Base-by-base conservation (phyloP, 164 flowering plant species). In the Vitis cinerea region DNA sequence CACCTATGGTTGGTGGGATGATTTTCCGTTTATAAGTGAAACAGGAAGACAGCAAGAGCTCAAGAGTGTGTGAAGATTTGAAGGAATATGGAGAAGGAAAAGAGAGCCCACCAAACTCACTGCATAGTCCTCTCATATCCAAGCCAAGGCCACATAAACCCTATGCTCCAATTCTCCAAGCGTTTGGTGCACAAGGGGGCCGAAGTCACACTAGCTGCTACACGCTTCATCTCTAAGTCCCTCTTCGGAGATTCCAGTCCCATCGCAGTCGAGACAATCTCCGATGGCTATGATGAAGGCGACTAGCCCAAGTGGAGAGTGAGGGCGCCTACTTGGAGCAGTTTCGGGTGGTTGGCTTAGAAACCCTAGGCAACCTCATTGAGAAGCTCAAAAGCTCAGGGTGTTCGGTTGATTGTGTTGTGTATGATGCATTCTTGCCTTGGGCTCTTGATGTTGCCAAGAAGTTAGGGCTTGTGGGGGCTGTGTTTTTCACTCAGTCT, bases 371-470 rank as follows among this genome's bases (percentile, higher is more conserved):
- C 2, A n/a, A 61, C 8, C 62, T 79, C 10, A 50, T 79, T 50
- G 16, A 58, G 37, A 69, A 59, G 60, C 65, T 70, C 47, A 13
- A 14, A 5, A 29, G 3, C 8, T 31, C 70, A 3, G 77, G 67
- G 10, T 3, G 48, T 52, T 77, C 72, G 17, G 71, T 81, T 19
- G 52, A 62, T 19, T 61, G 58, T 6, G 8, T 83, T 7, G 50
- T 81, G 8, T 81, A 76, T 52, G 82, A 81, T 49, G 75, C 70
- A 0, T 77, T 78, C 47, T 3, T 77, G 50, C 72, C 79, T 19
- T 83, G 84, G 84, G 83, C 64, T 4, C 70, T 83, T 9, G 81
- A 78, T 51, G 76, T 79, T 0, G 84, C 80, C 8, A 75, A 71
- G 47, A 11, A 69, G 58, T 65, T 68, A 49, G 84, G 83, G 3